Base-by-base conservation (phyloP, 2,329 filamentous ascomycete genomes). In the Hypoxylon sp. region DNA sequence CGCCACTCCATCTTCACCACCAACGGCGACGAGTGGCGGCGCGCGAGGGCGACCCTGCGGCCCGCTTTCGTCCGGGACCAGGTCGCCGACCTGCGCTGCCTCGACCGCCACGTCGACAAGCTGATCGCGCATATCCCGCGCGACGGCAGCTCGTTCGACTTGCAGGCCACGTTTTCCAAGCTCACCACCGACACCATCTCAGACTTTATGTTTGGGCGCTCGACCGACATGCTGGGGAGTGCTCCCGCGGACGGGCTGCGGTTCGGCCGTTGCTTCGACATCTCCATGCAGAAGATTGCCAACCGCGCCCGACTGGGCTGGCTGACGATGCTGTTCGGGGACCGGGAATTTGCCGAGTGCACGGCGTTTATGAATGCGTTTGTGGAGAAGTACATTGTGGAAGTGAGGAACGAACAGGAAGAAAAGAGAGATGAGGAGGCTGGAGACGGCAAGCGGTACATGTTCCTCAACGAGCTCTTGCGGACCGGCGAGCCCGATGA, bases 131-230 rank as follows among this genome's bases (percentile, higher is more conserved):
- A 82, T 4, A 82, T 93, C 4, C 88, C 88, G 0, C 75, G 71
- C 11, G 81, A 88, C 70, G 82, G 86, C 50, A 75, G 76, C 1
- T 80, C 78, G 0, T 79, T 92, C 19, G 88, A 92, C 67, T 74
- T 92, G 4, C 86, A 90, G 66, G 79, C 80, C 2, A 76, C 91
- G 11, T 87, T 92, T 71, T 89, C 89, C 69, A 81, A 83, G 71
- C 79, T 92, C 56, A 90, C 88, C 0, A 85, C 91, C 65, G 88
- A 91, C 69, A 84, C 84, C 0, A 86, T 88, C 4, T 91, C 88
- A 0, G 87, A 89, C 55, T 93, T 93, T 74, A 80, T 86, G 77
- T 79, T 83, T 57, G 81, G 81, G 11, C 75, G 76, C 53, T 80
- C 80, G 11, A 82, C 80, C 6, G 74, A 80, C 54, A 71, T 76